These are phyloP conservation scores for Dactylellina drechsleri DNA, from an alignment of 2,329 filamentous ascomycete genomes.

Conservation along the genomic window DNA sequence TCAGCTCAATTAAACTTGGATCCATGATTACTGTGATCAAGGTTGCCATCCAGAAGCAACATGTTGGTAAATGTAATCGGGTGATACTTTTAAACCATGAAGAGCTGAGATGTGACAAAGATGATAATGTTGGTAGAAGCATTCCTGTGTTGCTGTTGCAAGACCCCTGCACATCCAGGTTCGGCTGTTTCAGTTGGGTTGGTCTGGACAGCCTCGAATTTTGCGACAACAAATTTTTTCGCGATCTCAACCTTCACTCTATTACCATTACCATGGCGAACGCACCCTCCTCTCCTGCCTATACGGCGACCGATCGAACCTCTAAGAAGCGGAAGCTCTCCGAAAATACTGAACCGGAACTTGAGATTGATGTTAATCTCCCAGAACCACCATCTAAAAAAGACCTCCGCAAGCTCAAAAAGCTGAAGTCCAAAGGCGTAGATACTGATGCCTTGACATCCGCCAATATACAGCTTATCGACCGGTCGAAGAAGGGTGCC, in stretches of 20 bases:
- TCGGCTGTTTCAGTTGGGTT: too few relatives aligned
- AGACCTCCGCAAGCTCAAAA: constrained; percentile 87
- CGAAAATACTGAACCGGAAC: constrained; percentile 68
- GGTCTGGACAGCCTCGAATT: not conserved
- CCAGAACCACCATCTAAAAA: constrained; percentile 97
- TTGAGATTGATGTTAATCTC: constrained; percentile 88
- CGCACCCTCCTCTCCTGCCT: constrained; percentile 57
- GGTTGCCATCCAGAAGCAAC: too few relatives aligned
- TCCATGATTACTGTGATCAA: too few relatives aligned
- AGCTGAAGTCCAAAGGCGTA: constrained; percentile 68
- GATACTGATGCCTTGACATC: constrained; percentile 59
- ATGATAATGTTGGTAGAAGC: too few relatives aligned
- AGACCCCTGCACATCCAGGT: too few relatives aligned
- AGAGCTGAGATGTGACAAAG: too few relatives aligned
- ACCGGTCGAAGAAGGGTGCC: constrained; percentile 61
- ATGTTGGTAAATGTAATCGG: too few relatives aligned
- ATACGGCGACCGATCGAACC: constrained; percentile 16
- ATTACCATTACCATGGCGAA: constrained; percentile 23
- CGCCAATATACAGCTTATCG: constrained; percentile 47
- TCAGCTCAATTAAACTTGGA: too few relatives aligned
- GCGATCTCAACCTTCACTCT: not conserved
- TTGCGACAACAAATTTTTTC: constrained; percentile 2
- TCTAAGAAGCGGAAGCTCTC: constrained; percentile 76
- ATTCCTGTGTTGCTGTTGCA: too few relatives aligned
- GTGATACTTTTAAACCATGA: too few relatives aligned